Conservation (phyloP, 768 basidiomycete species). For the Tylopilus plumbeoviolaceoides region DNA sequence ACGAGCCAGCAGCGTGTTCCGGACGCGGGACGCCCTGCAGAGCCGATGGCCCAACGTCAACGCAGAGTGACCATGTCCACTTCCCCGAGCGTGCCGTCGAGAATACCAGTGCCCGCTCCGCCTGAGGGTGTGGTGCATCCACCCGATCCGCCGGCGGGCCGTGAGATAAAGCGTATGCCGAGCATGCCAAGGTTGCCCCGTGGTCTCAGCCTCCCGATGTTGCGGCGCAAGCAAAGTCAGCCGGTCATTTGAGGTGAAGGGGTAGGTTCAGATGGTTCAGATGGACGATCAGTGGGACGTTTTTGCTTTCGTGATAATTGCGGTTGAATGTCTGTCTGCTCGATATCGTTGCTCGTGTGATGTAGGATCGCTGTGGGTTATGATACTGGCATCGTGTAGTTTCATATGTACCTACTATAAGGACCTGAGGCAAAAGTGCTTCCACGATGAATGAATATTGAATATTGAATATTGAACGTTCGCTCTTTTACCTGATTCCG, state of each 20-base stretch:
- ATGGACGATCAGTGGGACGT: neutral
- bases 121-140: neutral
- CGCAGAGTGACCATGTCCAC: conserved; percentile 23
- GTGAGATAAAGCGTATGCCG: conserved; percentile 11
- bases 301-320: neutral
- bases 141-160: neutral
- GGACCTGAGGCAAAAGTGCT: too few relatives aligned
- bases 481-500: too few relatives aligned
- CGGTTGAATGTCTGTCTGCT: neutral
- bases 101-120: neutral
- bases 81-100: conserved; percentile 4
- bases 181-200: conserved; percentile 26
- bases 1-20: too few relatives aligned
- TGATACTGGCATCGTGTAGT: too few relatives aligned
- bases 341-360: neutral
- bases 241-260: neutral
- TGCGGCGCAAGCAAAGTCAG: conserved; percentile 27
- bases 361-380: too few relatives aligned
- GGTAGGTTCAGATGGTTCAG: neutral
- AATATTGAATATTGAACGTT: too few relatives aligned
- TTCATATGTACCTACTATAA: too few relatives aligned
- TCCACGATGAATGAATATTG: too few relatives aligned
- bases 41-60: conserved; percentile 5
- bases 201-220: conserved; percentile 26
- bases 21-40: too few relatives aligned